phyloP scores from a whole-genome alignment of 2,329 filamentous ascomycete species.

The Fulvia fulva region DNA sequence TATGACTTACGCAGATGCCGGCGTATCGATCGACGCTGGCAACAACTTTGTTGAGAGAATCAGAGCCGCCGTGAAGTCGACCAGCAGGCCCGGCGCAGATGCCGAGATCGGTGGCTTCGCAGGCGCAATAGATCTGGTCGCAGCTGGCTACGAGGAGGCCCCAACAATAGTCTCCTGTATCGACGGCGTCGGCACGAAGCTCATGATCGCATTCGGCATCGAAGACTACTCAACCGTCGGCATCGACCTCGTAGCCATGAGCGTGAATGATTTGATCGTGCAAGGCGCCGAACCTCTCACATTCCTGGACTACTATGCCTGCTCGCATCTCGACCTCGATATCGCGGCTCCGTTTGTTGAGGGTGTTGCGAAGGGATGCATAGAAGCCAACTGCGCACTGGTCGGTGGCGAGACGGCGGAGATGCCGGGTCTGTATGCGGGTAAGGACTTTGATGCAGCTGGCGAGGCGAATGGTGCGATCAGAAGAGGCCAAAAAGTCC shows the following conservation, averaged over 20 bases:
- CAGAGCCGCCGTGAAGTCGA: conserved; percentile 83
- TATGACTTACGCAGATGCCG: conserved; percentile 87
- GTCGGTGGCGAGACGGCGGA: conserved; percentile 98
- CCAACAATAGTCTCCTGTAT: conserved; percentile 90
- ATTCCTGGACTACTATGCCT: conserved; percentile 98
- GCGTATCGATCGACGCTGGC: conserved; percentile 90
- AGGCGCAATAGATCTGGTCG: conserved; percentile 73
- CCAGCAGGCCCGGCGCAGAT: conserved; percentile 79
- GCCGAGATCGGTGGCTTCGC: conserved; percentile 95
- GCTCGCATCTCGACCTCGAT: conserved; percentile 76
- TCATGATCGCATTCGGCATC: conserved; percentile 89
- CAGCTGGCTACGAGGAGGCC: conserved; percentile 67
- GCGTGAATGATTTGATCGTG: conserved; percentile 95
- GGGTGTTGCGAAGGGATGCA: conserved; percentile 84
- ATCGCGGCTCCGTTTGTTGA: conserved; percentile 82
- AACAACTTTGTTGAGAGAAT: conserved; percentile 91
- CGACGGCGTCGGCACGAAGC: conserved; percentile 93
- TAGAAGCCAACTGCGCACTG: conserved; percentile 77
- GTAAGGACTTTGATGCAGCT: conserved; percentile 87
- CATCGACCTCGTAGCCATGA: conserved; percentile 97
- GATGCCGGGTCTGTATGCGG: conserved; percentile 92
- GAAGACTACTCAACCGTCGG: conserved; percentile 91
- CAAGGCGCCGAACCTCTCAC: conserved; percentile 92
- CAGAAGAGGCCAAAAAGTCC: conserved; percentile 57
- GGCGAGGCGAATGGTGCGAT: conserved; percentile 88